phyloP scores from a whole-genome alignment of 805 yeast species.

The Myxozyma neglecta region DNA sequence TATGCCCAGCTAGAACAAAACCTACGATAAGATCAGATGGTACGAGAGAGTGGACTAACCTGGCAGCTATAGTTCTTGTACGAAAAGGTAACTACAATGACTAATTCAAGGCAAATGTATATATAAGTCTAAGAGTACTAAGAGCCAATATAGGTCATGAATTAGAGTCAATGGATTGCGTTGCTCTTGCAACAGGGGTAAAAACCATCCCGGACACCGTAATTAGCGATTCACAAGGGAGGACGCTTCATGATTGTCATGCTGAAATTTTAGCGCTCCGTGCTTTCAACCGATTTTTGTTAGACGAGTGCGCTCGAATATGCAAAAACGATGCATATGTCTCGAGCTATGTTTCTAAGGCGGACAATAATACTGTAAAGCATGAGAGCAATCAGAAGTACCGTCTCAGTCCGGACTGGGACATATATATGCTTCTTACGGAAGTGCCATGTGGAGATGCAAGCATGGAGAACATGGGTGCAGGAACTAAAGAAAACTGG shows the following conservation, averaged over 20 bases:
- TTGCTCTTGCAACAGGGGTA: conserved; percentile 61
- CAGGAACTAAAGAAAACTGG: conserved; percentile 27
- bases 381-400: conserved; percentile 34
- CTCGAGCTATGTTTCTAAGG: background rate
- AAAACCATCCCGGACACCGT: conserved; percentile 65
- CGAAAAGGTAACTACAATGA: background rate
- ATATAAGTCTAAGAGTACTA: background rate
- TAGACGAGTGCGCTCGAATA: conserved; percentile 47
- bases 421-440: conserved; percentile 62
- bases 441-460: conserved; percentile 93
- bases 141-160: background rate
- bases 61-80: conserved; percentile 63
- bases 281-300: conserved; percentile 60
- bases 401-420: conserved; percentile 42
- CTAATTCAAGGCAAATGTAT: background rate
- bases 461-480: conserved; percentile 54
- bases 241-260: conserved; percentile 79
- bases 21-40: conserved; percentile 66
- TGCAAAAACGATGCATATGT: background rate
- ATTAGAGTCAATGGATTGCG: conserved; percentile 1
- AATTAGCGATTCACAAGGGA: conserved; percentile 53
- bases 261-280: conserved; percentile 81
- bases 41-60: conserved; percentile 74
- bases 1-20: conserved; percentile 48
- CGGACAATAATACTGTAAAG: background rate